Evolutionary conservation across 1,284 basidiomycete genomes (phyloP), one percentile per base, ranked within the genome.

Genomic region (Uromyces viciae-fabae): DNA sequence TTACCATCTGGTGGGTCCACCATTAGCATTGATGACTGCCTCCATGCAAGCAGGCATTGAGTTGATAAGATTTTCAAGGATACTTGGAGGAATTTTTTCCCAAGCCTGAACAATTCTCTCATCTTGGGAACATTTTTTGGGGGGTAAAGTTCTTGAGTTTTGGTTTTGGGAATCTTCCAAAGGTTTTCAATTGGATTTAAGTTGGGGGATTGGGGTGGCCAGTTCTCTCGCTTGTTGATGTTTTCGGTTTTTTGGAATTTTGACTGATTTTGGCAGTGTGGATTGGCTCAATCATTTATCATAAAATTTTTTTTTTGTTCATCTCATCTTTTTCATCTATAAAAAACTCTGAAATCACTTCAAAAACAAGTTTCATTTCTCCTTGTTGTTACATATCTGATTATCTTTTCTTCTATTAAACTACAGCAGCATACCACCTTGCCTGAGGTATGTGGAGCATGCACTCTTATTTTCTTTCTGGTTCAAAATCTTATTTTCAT

Each of bases 151-250:
- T 69, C 15, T 15, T 42, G 36, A 4, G 43, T 46, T 5, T 69
- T 69, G 58, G 5, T 31, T 36, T 62, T 62, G 58, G 38, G 58
- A 22, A 62, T 19, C 8, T 42, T 46, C 86, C 86, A 87, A 8
- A 86, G 82, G 76, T 87, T 86, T 83, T 87, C 86, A 83, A 87
- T 87, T 36, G 84, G 85, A 78, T 86, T 87, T 22, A 87, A 83
- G 82, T 87, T 85, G 38, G 86, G 85, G 60, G 86, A 87, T 60
- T 85, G 83, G 49, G 86, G 82, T 60, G 85, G 86, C 85, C 85
- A 87, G 15, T 38, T 11, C 1, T 40, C 1, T 19, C 42, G 38
- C 5, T 66, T 38, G 33, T 40, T n/a, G n/a, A n/a, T 40, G 1
- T 2, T 22, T 17, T 66, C 9, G 1, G 0, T 15, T 3, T 36